Conservation (phyloP, 2,329 filamentous ascomycete species). For the Fusarium solani-melongenae region DNA sequence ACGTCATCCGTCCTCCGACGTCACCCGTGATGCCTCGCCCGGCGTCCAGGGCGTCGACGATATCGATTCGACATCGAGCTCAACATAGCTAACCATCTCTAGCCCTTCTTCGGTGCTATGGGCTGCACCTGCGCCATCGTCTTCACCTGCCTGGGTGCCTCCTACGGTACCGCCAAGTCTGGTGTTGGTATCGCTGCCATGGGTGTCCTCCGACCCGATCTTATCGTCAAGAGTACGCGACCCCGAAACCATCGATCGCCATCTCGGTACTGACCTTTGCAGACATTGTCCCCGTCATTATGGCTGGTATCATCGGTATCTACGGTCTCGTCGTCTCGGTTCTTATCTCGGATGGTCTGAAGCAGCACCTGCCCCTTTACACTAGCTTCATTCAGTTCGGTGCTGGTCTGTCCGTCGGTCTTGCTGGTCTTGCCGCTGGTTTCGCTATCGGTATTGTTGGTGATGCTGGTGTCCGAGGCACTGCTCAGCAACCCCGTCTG, state of each 20-base stretch:
- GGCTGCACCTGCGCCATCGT: conserved; percentile 97
- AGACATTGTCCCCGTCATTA: conserved; percentile 99
- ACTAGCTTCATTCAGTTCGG: conserved; percentile 88
- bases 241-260: background rate
- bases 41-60: conserved; percentile 29
- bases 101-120: conserved; percentile 96
- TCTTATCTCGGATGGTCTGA: conserved; percentile 83
- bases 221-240: conserved; percentile 97
- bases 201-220: conserved; percentile 96
- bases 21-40: conserved; percentile 40
- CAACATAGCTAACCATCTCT: conserved; percentile 49
- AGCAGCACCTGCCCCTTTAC: conserved; percentile 78
- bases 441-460: conserved; percentile 90
- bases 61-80: conserved; percentile 26
- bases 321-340: conserved; percentile 92
- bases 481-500: conserved; percentile 83
- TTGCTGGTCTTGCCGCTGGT: conserved; percentile 84
- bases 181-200: conserved; percentile 98
- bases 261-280: conserved; percentile 30
- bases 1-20: conserved; percentile 45
- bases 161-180: conserved; percentile 99
- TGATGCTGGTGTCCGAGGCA: conserved; percentile 89
- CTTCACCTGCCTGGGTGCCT: conserved; percentile 95
- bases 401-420: conserved; percentile 83
- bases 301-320: conserved; percentile 99